Conservation (phyloP, 2,329 filamentous ascomycete species). For the Blumeria hordei region DNA sequence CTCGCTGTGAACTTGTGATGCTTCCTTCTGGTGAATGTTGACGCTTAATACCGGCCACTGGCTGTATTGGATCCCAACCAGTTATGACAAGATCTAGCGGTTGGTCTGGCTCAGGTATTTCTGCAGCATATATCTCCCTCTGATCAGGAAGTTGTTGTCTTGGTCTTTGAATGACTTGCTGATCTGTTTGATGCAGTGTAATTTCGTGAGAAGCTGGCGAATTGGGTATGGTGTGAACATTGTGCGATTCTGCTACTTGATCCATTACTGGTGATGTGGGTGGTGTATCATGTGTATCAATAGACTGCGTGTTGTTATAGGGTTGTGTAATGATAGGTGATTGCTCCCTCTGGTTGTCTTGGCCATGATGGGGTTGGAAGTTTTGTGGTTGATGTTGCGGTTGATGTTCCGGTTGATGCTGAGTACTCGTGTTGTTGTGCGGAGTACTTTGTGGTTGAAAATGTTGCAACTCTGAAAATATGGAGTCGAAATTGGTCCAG, state of each 20-base stretch:
- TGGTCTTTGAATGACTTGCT: neutral
- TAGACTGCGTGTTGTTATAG: neutral
- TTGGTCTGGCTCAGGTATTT: neutral
- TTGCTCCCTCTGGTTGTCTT: neutral
- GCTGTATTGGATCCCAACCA: neutral
- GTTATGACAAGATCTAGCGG: neutral
- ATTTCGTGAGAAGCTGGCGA: neutral
- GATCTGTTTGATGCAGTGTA: neutral
- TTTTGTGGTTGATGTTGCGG: neutral
- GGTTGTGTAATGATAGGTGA: neutral
- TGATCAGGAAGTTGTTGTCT: neutral
- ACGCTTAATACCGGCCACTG: neutral
- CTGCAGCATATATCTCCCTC: neutral
- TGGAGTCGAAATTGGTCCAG: neutral
- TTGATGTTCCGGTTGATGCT: neutral
- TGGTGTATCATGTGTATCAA: neutral
- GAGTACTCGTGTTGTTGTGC: neutral
- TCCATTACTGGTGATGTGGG: neutral
- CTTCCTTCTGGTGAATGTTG: neutral
- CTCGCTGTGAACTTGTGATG: neutral
- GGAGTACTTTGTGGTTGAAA: neutral
- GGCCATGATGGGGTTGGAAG: neutral
- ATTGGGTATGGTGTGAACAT: neutral
- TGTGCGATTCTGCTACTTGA: neutral
- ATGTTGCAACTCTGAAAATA: neutral